A percentile compares a stretch with the other conserved stretches of the same genome.
Evolutionary conservation across 441 rosid species (phyloP).

Genomic region (Populus tomentosa): DNA sequence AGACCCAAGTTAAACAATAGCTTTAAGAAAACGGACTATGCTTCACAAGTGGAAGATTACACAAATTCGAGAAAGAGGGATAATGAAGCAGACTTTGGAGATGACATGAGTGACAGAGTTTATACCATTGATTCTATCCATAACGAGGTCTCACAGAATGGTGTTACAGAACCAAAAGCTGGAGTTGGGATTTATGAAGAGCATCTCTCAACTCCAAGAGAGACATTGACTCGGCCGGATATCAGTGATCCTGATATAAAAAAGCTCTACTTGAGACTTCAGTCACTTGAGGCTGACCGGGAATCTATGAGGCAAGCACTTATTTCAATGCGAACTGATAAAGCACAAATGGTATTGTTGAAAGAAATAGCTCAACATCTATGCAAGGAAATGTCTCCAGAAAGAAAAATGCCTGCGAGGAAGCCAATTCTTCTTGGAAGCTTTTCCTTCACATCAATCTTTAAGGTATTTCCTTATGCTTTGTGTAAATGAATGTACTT

Average conservation of each 20-base stretch:
- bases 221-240: slow-evolving; percentile 41
- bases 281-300: slow-evolving; percentile 95
- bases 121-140: slow-evolving; percentile 86
- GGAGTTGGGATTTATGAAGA: slow-evolving; percentile 46
- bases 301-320: slow-evolving; percentile 97
- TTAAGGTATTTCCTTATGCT: slow-evolving; percentile 51
- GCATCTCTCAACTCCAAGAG: slow-evolving; percentile 47
- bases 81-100: slow-evolving; percentile 52
- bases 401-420: slow-evolving; percentile 43
- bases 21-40: slow-evolving; percentile 51
- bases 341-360: slow-evolving; percentile 79
- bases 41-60: slow-evolving; percentile 33
- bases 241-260: slow-evolving; percentile 60
- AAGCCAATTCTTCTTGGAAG: slow-evolving; percentile 45
- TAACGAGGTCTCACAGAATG: slow-evolving; percentile 32
- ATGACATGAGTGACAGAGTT: slow-evolving; percentile 79
- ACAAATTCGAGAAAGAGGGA: slow-evolving; percentile 40
- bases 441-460: slow-evolving; percentile 54
- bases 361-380: slow-evolving; percentile 95
- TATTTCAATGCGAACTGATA: slow-evolving; percentile 92
- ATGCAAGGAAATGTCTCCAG: slow-evolving; percentile 68
- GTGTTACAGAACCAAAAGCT: slow-evolving; percentile 31
- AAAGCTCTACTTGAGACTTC: slow-evolving; percentile 94
- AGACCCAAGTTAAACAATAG: slow-evolving; percentile 39
- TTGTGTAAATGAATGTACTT: neutral